Conservation (phyloP, 139 green algal genomes). For the Volvox reticuliferus region DNA sequence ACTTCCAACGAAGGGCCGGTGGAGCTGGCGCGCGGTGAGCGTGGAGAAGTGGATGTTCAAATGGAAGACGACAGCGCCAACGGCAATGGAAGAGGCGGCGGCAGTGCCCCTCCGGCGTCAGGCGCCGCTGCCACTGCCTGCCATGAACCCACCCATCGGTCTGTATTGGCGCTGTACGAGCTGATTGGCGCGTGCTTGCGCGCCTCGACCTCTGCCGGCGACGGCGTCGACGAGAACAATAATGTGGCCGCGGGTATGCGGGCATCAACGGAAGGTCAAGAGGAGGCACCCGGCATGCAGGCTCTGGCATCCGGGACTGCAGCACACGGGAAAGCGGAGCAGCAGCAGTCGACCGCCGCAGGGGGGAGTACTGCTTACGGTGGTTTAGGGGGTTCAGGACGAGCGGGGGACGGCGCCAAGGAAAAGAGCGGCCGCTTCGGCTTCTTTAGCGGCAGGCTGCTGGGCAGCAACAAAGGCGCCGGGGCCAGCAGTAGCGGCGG, state of each 20-base stretch:
- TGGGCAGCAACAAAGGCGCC: neutral
- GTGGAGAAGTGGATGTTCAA: no score
- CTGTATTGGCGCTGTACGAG: conserved; percentile 59
- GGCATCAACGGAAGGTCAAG: no score
- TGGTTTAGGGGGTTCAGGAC: neutral
- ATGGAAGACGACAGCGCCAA: neutral
- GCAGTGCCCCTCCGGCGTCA: neutral
- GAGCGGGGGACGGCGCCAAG: neutral
- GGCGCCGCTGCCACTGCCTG: neutral
- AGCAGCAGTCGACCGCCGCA: neutral
- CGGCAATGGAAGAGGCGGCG: neutral
- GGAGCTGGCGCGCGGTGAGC: no score
- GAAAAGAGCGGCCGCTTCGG: neutral
- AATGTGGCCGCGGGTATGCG: no score
- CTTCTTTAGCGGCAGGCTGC: neutral
- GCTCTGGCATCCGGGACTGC: no score
- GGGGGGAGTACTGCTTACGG: neutral
- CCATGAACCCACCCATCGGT: conserved; percentile 54
- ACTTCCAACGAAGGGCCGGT: no score
- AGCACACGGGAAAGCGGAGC: neutral
- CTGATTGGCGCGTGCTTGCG: conserved; percentile 57
- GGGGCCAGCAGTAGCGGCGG: neutral
- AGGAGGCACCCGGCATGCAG: no score
- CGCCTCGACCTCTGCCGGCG: neutral
- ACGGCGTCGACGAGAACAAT: neutral